These are phyloP conservation scores for Hemileccinum impolitum DNA, from an alignment of 768 basidiomycete species.

Conservation along the genomic window DNA sequence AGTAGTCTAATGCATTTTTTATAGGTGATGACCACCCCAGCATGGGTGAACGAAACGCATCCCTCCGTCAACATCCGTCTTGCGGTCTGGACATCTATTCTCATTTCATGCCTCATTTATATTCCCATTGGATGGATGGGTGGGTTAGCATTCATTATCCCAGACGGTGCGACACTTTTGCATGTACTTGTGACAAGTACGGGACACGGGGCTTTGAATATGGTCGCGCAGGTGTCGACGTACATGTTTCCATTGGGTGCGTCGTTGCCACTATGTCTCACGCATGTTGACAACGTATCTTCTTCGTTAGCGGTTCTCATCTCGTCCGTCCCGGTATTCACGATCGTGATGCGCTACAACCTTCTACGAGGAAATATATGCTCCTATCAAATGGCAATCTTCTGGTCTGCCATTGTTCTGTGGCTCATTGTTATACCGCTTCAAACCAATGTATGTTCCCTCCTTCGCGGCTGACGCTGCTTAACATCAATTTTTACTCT, in stretches of 20 bases:
- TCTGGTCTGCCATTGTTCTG: slow-evolving; percentile 24
- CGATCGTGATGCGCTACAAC: slow-evolving; percentile 26
- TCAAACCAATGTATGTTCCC: slow-evolving; percentile 21
- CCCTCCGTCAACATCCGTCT: slow-evolving; percentile 20
- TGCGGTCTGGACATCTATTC: slow-evolving; percentile 19
- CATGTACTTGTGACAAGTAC: slow-evolving; percentile 10
- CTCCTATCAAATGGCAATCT: slow-evolving; percentile 20
- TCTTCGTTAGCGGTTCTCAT: slow-evolving; percentile 19
- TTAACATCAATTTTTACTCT: not conserved
- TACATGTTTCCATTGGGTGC: slow-evolving; percentile 21
- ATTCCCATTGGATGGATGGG: slow-evolving; percentile 25
- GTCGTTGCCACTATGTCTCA: not conserved
- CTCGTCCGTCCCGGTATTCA: slow-evolving; percentile 24
- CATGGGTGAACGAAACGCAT: slow-evolving; percentile 26
- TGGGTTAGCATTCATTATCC: slow-evolving; percentile 10
- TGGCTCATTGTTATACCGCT: slow-evolving; percentile 24
- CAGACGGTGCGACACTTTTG: slow-evolving; percentile 11
- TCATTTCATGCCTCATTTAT: slow-evolving; percentile 24
- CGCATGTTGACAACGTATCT: not conserved
- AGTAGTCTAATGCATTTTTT: not conserved
- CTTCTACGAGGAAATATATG: slow-evolving; percentile 25
- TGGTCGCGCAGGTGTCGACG: slow-evolving; percentile 14
- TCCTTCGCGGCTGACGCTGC: not conserved
- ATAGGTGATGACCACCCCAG: slow-evolving; percentile 23
- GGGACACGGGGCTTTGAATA: slow-evolving; percentile 4